These are phyloP conservation scores for Citrullus amarus DNA, from an alignment of 306 rosid species.

Conservation along the genomic window DNA sequence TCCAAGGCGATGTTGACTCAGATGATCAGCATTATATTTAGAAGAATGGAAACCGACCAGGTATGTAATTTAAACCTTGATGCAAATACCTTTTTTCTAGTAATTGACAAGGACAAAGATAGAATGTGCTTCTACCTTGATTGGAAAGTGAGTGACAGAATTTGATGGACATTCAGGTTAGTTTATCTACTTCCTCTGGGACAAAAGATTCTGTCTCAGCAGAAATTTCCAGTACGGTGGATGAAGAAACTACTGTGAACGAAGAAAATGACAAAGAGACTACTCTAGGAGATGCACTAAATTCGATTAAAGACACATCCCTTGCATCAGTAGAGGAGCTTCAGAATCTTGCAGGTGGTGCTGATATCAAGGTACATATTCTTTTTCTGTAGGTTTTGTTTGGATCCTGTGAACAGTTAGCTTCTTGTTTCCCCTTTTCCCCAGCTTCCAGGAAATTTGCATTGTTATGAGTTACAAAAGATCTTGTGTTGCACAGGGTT, in stretches of 20 bases:
- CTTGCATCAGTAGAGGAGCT: constrained; percentile 89
- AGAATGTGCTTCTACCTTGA: constrained; percentile 3
- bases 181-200: constrained; percentile 46
- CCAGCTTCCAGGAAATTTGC: background rate
- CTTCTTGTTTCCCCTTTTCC: background rate
- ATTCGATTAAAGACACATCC: constrained; percentile 56
- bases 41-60: constrained; percentile 94
- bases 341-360: constrained; percentile 92
- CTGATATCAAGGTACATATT: constrained; percentile 81
- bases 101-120: background rate
- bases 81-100: constrained; percentile 10
- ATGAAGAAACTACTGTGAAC: constrained; percentile 36
- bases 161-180: constrained; percentile 35
- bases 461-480: constrained; percentile 12
- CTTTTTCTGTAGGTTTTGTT: constrained; percentile 1
- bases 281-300: constrained; percentile 82
- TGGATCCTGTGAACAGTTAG: background rate
- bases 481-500: constrained; percentile 48
- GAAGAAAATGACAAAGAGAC: constrained; percentile 59
- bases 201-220: constrained; percentile 36
- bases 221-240: constrained; percentile 35
- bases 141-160: constrained; percentile 12
- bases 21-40: constrained; percentile 80
- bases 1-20: constrained; percentile 99
- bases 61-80: constrained; percentile 29